A percentile compares a stretch with the other conserved stretches of the same genome.
phyloP scores from a whole-genome alignment of 2,329 filamentous ascomycete species.

The Blastomyces gilchristii region DNA sequence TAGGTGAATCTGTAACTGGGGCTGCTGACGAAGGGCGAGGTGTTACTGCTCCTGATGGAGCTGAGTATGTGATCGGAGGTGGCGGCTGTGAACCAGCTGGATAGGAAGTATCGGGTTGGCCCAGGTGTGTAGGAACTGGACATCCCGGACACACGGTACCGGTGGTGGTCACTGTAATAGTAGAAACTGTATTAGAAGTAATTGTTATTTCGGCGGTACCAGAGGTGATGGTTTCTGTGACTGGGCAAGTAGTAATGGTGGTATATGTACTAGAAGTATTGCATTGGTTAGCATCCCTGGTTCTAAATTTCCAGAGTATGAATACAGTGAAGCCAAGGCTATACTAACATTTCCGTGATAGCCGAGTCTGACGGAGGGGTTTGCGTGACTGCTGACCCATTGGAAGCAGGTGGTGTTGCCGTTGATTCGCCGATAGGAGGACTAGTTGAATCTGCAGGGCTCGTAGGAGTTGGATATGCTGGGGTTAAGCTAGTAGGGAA shows the following conservation, averaged over 20 bases:
- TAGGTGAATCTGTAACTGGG: not conserved
- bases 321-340: not conserved
- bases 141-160: slow-evolving; percentile 20
- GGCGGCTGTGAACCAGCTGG: slow-evolving; percentile 23
- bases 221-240: slow-evolving; percentile 29
- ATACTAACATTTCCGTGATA: slow-evolving; percentile 11
- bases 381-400: slow-evolving; percentile 7
- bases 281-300: not conserved
- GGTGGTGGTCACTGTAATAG: slow-evolving; percentile 24
- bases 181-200: slow-evolving; percentile 50
- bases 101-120: slow-evolving; percentile 22
- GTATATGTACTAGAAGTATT: slow-evolving; percentile 2
- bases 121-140: not conserved
- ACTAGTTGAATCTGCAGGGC: slow-evolving; percentile 1
- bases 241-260: slow-evolving; percentile 25
- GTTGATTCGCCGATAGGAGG: slow-evolving; percentile 13
- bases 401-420: slow-evolving; percentile 14
- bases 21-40: not conserved
- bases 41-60: not conserved
- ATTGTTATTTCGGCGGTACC: slow-evolving; percentile 43
- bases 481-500: not conserved
- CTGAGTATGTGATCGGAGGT: not conserved
- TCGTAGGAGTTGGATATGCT: slow-evolving; percentile 7
- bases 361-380: slow-evolving; percentile 12
- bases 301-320: not conserved